phyloP scores from a whole-genome alignment of 345 rosid genomes.

The Mangifera indica region DNA sequence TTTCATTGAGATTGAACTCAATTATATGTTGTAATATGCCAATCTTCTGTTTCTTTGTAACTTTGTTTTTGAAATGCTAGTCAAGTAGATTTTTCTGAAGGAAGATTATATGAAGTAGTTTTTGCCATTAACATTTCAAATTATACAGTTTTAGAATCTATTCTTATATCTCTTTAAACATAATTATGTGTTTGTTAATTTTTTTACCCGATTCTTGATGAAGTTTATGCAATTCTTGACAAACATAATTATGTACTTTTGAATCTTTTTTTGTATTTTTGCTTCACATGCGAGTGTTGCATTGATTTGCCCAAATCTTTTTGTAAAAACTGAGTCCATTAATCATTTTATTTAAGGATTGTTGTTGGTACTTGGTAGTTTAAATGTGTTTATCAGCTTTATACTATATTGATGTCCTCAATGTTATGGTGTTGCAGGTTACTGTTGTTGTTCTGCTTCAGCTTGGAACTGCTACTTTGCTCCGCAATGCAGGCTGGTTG shows the following conservation, averaged over 20 bases:
- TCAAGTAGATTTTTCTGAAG: no score
- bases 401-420: neutral
- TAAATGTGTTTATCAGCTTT: neutral
- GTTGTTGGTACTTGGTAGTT: no score
- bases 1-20: neutral
- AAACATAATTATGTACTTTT: neutral
- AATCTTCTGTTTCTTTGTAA: neutral
- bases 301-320: neutral
- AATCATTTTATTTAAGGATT: neutral
- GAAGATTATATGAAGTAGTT: no score
- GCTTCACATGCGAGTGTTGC: neutral
- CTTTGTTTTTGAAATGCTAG: no score
- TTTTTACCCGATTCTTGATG: neutral
- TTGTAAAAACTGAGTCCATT: neutral
- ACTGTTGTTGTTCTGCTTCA: constrained; percentile 65
- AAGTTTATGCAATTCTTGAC: neutral
- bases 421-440: constrained; percentile 45
- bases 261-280: neutral
- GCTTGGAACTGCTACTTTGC: constrained; percentile 63
- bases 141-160: neutral
- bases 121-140: no score
- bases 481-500: constrained; percentile 61
- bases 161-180: neutral
- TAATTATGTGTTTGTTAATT: neutral
- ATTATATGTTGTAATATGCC: neutral